Base-by-base conservation (phyloP, 148 eudicot species). In the Selenicereus undatus region DNA sequence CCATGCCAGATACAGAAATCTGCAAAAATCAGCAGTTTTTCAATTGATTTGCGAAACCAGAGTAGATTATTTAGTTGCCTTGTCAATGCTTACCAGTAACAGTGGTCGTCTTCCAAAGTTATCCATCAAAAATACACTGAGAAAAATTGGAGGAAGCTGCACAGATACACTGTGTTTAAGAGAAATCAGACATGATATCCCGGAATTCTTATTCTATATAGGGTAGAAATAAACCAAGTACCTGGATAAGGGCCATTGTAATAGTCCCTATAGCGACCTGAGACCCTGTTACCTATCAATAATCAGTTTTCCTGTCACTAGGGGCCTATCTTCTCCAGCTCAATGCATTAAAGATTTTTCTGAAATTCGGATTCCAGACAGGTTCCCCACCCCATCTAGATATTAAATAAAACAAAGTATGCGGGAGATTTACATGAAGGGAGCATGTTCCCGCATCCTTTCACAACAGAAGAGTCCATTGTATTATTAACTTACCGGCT, bases 191-290 rank as follows among this genome's bases (percentile, higher is more conserved):
- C 26, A 14, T 21, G 35, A 32, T 32, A n/a, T 64, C 22, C 45
- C 43, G 30, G 17, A 30, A 29, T 18, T 68, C 66, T 26, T 69
- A 16, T 68, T 39, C 24, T 35, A 39, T 66, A 13, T 66, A 1
- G 27, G 30, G 43, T 17, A 26, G 13, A 27, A 14, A 45, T 29
- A 24, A 12, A 51, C 18, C 3, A 14, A 51, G 5, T 51, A 93
- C 97, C 93, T 92, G 95, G 71, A 91, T 81, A 73, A 92, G 79
- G 36, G 91, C 94, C 88, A 91, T 81, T 68, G 85, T 77, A 48
- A 86, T 81, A 20, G 94, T 84, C 32, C 92, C 98, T 32, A 83
- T n/a, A 60, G 82, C 75, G 26, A 56, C 17, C 2, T 94, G 86
- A 84, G 80, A 83, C 68, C 94, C 97, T 94, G 90, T 11, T 17